phyloP scores from a whole-genome alignment of 257 asterid species.

The Oldenlandia corymbosa region DNA sequence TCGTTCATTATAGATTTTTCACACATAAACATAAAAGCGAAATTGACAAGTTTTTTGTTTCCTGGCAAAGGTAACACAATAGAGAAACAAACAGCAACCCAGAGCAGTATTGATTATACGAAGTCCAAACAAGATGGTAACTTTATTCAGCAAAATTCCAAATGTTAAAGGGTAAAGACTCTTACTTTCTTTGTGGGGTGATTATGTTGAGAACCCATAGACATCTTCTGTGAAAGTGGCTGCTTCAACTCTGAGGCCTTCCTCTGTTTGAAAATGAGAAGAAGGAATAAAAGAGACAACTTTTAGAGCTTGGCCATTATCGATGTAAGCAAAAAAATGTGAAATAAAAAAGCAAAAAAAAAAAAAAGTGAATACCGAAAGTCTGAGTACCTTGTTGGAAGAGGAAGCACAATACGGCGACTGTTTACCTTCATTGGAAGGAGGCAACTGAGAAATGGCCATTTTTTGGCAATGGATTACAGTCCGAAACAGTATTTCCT shows the following conservation, averaged over 20 bases:
- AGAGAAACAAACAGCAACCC: neutral
- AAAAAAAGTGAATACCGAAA: neutral
- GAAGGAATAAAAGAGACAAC: neutral
- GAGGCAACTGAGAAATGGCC: constrained; percentile 15
- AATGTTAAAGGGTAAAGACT: neutral
- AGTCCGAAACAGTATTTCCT: neutral
- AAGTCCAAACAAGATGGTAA: neutral
- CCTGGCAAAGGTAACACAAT: too few species aligned
- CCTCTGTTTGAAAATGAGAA: constrained; percentile 10
- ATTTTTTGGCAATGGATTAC: neutral
- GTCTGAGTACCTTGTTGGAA: constrained; percentile 23
- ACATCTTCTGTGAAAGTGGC: constrained; percentile 3
- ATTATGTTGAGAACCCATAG: neutral
- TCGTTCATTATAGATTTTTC: neutral
- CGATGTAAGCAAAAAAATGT: neutral
- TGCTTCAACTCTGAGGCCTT: constrained; percentile 8
- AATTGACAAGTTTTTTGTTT: too few species aligned
- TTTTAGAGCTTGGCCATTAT: neutral
- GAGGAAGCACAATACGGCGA: constrained; percentile 14
- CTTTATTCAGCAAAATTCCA: neutral
- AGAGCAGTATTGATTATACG: neutral
- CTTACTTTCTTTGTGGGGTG: constrained; percentile 10
- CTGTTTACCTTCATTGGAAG: neutral
- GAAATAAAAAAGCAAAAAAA: neutral
- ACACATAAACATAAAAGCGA: neutral